A percentile compares a stretch with the other conserved stretches of the same genome.
Conservation (phyloP, 495 filamentous ascomycete genomes). For the Ramalina intermedia region DNA sequence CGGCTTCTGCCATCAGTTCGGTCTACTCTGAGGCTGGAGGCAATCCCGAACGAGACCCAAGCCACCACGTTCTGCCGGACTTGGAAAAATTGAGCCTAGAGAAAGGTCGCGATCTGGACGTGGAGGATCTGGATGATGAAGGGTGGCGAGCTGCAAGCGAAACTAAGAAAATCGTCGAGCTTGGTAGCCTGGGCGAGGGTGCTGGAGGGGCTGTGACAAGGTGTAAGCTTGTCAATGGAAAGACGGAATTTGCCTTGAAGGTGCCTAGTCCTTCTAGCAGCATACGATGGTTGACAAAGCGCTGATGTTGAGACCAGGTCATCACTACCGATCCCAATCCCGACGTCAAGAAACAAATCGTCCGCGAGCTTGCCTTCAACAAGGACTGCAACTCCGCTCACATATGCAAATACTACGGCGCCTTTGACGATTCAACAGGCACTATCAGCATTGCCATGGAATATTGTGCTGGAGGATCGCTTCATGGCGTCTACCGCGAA, state of each 20-base stretch:
- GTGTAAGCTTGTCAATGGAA: constrained; percentile 75
- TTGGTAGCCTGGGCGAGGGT: constrained; percentile 86
- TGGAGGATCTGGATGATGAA: constrained; percentile 87
- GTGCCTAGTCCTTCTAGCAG: constrained; percentile 32
- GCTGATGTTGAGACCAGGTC: constrained; percentile 40
- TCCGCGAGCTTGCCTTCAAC: constrained; percentile 92
- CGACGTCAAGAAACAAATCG: constrained; percentile 93
- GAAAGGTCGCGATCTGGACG: constrained; percentile 68
- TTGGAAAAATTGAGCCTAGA: constrained; percentile 63
- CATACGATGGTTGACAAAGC: not conserved
- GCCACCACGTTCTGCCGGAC: constrained; percentile 51
- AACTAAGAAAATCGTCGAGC: constrained; percentile 71
- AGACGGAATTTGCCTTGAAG: constrained; percentile 93
- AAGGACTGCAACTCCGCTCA: constrained; percentile 88
- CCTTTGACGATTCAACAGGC: constrained; percentile 82
- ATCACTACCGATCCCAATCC: constrained; percentile 97
- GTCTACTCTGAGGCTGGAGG: constrained; percentile 62
- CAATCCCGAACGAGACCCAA: constrained; percentile 63
- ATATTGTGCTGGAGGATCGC: constrained; percentile 90
- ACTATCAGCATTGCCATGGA: constrained; percentile 99
- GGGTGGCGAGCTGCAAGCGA: constrained; percentile 87
- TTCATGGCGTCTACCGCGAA: constrained; percentile 93
- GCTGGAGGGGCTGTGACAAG: constrained; percentile 91
- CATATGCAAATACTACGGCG: constrained; percentile 94
- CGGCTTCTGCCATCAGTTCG: constrained; percentile 74